Conservation (phyloP, 805 yeast genomes). For the Nematodospora valgi region DNA sequence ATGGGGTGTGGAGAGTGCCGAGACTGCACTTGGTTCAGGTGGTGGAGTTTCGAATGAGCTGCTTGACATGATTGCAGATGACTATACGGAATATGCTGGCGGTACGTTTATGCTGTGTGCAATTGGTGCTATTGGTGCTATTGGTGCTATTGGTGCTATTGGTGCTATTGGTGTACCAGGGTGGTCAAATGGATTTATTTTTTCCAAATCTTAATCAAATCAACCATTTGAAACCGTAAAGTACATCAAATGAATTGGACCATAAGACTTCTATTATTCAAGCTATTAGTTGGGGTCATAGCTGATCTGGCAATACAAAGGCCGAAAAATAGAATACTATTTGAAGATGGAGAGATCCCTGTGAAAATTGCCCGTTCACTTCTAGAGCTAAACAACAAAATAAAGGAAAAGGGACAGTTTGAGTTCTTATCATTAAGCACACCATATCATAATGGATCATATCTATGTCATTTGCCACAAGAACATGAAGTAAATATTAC, state of each 20-base stretch:
- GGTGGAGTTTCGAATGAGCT: slow-evolving; percentile 8
- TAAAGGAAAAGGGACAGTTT: slow-evolving; percentile 12
- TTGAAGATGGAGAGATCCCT: slow-evolving; percentile 16
- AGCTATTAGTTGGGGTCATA: no score
- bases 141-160: slow-evolving; percentile 2
- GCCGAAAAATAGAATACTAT: slow-evolving; percentile 13
- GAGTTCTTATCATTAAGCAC: slow-evolving; percentile 14
- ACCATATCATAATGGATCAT: slow-evolving; percentile 9
- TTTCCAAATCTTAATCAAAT: no score
- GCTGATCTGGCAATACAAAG: slow-evolving; percentile 1
- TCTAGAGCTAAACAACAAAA: slow-evolving; percentile 8
- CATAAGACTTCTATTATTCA: no score
- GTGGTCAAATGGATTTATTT: no score
- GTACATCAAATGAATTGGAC: no score
- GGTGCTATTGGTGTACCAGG: slow-evolving; percentile 1
- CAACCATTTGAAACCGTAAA: no score
- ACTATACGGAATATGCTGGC: not conserved
- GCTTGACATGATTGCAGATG: slow-evolving; percentile 2
- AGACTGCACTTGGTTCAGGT: slow-evolving; percentile 4
- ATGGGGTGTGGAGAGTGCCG: slow-evolving; percentile 33
- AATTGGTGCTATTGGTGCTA: not conserved
- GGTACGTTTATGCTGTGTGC: slow-evolving; percentile 2
- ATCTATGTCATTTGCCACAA: slow-evolving; percentile 21
- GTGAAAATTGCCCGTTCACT: slow-evolving; percentile 11
- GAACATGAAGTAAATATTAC: slow-evolving; percentile 1